Base-by-base conservation (phyloP, 148 eudicot genomes). In the Fallopia convolvulus region DNA sequence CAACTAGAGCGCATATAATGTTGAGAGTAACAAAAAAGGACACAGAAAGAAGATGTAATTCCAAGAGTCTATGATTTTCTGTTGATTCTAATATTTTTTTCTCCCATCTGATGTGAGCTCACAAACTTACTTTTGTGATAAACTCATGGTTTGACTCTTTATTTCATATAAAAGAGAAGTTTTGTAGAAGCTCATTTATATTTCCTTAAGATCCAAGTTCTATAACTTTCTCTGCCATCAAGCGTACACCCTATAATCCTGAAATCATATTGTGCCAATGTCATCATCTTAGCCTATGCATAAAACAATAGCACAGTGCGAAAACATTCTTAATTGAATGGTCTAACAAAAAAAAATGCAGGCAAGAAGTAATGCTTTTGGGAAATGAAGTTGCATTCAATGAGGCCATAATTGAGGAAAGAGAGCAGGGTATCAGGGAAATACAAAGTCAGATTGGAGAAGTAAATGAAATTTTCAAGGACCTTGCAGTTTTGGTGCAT, bases 391-490 rank as follows among this genome's bases (percentile, higher is more conserved):
- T 90, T 80, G 81, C 83, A 26, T 90, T 90, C 80, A 90, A 90
- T 74, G 93, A 89, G 79, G 89, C 90, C 21, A 87, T 89, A 77
- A 81, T 89, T 63, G 93, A 87, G 75, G 93, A 89, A 74, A 88
- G 93, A 63, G 93, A 90, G 23, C 93, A 88, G 61, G 93, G 93
- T 70, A 85, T 90, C 36, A 81, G 72, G 83, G 94, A 90, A 74
- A 84, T 90, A 80, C 89, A 90, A 81, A 61, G 85, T 75, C 90
- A 90, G 83, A 90, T 90, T 79, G 92, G 94, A 39, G 81, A 90
- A 86, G 90, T 83, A 42, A 90, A 86, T 81, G 94, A 90, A 81
- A 89, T 90, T 47, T 90, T 89, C 82, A 86, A 87, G 81, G 94
- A 90, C 84, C 90, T 90, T 60, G 92, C 90, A 75, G 90, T 89